Evolutionary conservation across 2,329 filamentous ascomycete genomes (phyloP), one percentile per base, ranked within the genome.

Genomic region (Purpureocillium lavendulum): DNA sequence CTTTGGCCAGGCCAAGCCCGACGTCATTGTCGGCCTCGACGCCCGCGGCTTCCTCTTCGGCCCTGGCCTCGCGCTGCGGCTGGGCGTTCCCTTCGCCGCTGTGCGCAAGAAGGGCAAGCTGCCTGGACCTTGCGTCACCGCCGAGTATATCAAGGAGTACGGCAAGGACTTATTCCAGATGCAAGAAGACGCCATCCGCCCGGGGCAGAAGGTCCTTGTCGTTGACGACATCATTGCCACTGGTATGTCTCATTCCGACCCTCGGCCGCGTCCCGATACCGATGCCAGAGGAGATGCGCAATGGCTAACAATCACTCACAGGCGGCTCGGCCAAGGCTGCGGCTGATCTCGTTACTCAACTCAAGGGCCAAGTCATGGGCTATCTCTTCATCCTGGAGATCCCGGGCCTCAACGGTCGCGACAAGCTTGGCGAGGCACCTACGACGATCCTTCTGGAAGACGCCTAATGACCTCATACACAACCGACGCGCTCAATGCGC

Each of bases 211-310:
- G 62, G 90, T 95, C 42, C 70, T 98, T 46, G 76, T 98, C 49
- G 88, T 98, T 26, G 92, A 98, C 64, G 92, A 98, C 62, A 94
- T 98, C 58, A 97, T 98, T 68, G 92, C 92, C 41, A 98, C 92
- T 49, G 90, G 90, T 95, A 72, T 62, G 82, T 38, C 40, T 8
- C 35, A 42, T 37, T 40, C 15, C 9, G 21, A 35, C 36, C 37
- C 30, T 9, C 21, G 14, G 36, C 39, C 18, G 9, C 17, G 33
- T 21, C 14, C 9, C 26, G 10, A 26, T 26, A 10, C 9, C 29
- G 7, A 12, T 30, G 12, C 29, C 5, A 12, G 4, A 5, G 13
- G 11, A 30, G 29, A 7, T 26, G 37, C 13, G 15, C 14, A 30
- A 31, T 21, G n/a, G 32, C 36, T 40, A 15, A 33, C 30, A 33